A percentile compares a stretch with the other conserved stretches of the same genome.
phyloP scores from a whole-genome alignment of 1,284 basidiomycete genomes.

The Moesziomyces globuligerus region DNA sequence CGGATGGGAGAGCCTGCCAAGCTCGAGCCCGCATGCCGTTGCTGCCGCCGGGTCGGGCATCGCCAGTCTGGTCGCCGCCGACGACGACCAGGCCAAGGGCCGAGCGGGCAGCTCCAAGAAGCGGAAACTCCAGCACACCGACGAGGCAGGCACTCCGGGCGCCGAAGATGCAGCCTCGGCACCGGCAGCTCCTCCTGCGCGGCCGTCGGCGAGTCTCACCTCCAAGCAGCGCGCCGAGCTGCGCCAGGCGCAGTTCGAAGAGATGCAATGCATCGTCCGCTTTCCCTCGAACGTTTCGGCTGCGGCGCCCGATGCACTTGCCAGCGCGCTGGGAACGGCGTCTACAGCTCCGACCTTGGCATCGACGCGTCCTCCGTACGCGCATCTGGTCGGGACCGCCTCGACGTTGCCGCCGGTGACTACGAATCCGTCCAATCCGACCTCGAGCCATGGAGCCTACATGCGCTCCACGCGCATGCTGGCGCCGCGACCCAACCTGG shows the following conservation, averaged over 20 bases:
- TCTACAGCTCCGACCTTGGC: background rate
- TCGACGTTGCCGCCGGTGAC: conserved; percentile 59
- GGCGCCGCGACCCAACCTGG: conserved; percentile 57
- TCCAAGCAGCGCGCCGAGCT: conserved; percentile 55
- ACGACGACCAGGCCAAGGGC: conserved; percentile 28
- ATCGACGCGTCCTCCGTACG: conserved; percentile 55
- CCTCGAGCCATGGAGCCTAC: conserved; percentile 61
- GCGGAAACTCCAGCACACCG: conserved; percentile 44
- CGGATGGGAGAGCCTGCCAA: conserved; percentile 66
- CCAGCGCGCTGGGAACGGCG: conserved; percentile 1
- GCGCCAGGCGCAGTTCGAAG: conserved; percentile 60
- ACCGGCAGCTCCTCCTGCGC: conserved; percentile 5
- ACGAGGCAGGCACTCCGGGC: conserved; percentile 25
- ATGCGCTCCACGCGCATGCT: conserved; percentile 64
- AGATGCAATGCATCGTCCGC: conserved; percentile 61
- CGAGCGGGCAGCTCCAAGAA: conserved; percentile 38
- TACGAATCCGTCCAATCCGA: conserved; percentile 44
- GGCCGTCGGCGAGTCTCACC: conserved; percentile 35
- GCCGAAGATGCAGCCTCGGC: conserved; percentile 20
- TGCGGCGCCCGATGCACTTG: background rate
- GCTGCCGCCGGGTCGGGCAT: conserved; percentile 63
- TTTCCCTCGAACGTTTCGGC: conserved; percentile 38
- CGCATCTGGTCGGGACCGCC: conserved; percentile 62
- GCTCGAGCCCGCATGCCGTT: conserved; percentile 49
- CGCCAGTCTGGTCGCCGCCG: conserved; percentile 29